Evolutionary conservation across 2,329 filamentous ascomycete genomes (phyloP).

Genomic region (Metarhizium sp.): DNA sequence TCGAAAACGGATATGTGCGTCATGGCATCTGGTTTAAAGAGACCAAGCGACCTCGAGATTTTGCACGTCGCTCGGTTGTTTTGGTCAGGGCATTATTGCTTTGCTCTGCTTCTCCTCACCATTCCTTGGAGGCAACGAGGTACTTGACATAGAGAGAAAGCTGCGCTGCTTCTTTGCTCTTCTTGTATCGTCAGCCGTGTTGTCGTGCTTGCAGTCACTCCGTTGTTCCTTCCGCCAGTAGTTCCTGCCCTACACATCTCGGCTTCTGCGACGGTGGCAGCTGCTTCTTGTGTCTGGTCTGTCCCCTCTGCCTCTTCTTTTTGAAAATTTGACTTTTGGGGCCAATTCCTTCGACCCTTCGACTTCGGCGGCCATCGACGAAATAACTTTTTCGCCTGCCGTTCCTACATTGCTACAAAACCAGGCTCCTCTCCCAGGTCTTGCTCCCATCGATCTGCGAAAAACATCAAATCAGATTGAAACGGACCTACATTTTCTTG

Average conservation of each 20-base stretch:
- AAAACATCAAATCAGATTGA: background rate
- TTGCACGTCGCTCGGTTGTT: no score
- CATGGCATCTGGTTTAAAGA: slow-evolving; percentile 1
- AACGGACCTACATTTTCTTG: background rate
- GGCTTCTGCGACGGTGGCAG: background rate
- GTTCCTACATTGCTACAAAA: background rate
- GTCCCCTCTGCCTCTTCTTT: background rate
- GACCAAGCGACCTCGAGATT: background rate
- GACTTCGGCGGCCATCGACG: background rate
- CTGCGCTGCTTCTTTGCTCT: background rate
- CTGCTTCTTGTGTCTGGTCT: background rate
- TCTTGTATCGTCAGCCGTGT: background rate
- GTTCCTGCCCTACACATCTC: background rate
- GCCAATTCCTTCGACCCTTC: background rate
- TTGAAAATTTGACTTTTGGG: background rate
- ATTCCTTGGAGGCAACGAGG: background rate
- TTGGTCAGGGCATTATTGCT: no score
- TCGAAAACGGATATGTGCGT: slow-evolving; percentile 8
- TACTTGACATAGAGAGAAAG: background rate
- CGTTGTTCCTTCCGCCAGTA: background rate
- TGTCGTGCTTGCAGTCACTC: background rate
- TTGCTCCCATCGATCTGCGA: no score
- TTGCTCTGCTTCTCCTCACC: no score
- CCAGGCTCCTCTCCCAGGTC: background rate
- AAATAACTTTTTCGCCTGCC: background rate